Evolutionary conservation across 1,284 basidiomycete species (phyloP).

Genomic region (Cryptococcus deneoformans): DNA sequence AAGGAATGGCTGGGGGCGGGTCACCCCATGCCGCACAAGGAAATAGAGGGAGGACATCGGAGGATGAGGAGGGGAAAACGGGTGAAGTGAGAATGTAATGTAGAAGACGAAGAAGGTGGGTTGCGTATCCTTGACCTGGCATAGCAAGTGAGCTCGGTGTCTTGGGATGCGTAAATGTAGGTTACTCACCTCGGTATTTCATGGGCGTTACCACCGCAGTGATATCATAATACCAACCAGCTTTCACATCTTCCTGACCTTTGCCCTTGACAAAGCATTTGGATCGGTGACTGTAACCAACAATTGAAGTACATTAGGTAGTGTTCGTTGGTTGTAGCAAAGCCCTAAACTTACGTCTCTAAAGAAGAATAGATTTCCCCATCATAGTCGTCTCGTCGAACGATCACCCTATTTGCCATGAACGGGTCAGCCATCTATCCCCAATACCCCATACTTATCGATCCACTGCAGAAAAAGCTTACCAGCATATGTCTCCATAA

Average conservation of each 20-base stretch:
- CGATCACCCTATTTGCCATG: constrained; percentile 4
- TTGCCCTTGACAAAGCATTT: constrained; percentile 17
- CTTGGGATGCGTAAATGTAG: not conserved
- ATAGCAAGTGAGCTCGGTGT: not conserved
- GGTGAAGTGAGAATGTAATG: constrained; percentile 5
- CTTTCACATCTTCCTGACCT: constrained; percentile 11
- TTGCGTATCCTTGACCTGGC: constrained; percentile 5
- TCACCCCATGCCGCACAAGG: constrained; percentile 4
- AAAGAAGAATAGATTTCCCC: constrained; percentile 5
- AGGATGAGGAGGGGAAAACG: not conserved
- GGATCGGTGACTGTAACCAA: constrained; percentile 11
- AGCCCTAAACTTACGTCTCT: constrained; percentile 3
- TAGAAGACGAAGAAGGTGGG: constrained; percentile 6
- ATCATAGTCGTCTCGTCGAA: constrained; percentile 5
- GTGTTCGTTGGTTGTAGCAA: too few relatives aligned
- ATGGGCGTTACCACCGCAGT: constrained; percentile 29
- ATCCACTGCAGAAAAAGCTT: not conserved
- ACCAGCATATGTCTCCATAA: constrained; percentile 2
- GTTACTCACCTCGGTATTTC: constrained; percentile 19
- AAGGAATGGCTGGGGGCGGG: constrained; percentile 1
- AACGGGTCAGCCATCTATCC: not conserved
- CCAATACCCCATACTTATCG: not conserved
- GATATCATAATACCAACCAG: constrained; percentile 23
- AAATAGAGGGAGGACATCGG: constrained; percentile 5
- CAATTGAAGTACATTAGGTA: too few relatives aligned